phyloP scores from a whole-genome alignment of 176 grass and related monocot genomes.

The Lolium rigidum region DNA sequence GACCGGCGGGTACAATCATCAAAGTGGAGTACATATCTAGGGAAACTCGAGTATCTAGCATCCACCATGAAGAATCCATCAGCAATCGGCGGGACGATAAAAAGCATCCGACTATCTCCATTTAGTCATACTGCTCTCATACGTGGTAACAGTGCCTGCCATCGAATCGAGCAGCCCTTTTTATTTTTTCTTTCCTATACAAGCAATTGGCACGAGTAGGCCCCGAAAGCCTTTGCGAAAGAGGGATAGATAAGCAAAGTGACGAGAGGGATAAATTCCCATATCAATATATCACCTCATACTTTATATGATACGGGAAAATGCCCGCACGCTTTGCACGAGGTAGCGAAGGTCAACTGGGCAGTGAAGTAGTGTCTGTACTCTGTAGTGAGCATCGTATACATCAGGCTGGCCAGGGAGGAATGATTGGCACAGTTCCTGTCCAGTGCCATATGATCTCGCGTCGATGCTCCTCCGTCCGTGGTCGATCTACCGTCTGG shows the following conservation, averaged over 20 bases:
- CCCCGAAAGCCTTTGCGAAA: not conserved
- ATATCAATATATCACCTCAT: not conserved
- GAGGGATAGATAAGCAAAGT: not conserved
- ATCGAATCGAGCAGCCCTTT: not conserved
- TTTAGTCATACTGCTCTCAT: not conserved
- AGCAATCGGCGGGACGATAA: not conserved
- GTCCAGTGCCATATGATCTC: not conserved
- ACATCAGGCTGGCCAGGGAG: not conserved
- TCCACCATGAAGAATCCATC: not conserved
- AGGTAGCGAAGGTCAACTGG: not conserved
- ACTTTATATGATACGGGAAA: not conserved
- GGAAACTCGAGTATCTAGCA: constrained; percentile 9
- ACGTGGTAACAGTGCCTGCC: not conserved
- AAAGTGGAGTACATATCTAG: not conserved
- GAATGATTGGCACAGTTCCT: not conserved
- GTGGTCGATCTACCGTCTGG: not conserved
- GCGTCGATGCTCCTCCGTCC: not conserved
- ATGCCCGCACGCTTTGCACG: not conserved
- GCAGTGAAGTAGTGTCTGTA: not conserved
- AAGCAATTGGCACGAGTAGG: not conserved
- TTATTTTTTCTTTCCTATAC: not conserved
- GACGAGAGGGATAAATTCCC: not conserved
- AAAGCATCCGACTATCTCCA: not conserved
- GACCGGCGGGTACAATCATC: not conserved
- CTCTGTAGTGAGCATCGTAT: not conserved